Conservation (phyloP, 148 eudicot species). For the Agrostemma githago region DNA sequence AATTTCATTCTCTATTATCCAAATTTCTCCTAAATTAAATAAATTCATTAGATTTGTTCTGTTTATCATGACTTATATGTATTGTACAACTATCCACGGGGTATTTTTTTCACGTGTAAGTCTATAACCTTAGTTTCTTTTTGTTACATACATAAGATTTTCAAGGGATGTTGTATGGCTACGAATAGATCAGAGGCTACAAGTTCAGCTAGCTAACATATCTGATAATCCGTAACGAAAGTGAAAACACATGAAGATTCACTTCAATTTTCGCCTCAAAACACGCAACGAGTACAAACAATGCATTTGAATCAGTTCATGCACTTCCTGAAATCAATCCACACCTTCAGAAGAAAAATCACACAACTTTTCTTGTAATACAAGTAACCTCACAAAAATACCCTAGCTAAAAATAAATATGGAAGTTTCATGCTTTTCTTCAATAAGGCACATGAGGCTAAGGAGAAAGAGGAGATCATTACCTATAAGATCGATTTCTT, state of each 20-base stretch:
- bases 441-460: slow-evolving; percentile 43
- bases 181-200: no score
- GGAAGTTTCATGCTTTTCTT: slow-evolving; percentile 61
- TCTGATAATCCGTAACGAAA: not conserved
- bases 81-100: slow-evolving; percentile 6
- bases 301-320: slow-evolving; percentile 76
- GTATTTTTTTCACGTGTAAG: slow-evolving; percentile 5
- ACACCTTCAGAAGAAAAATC: slow-evolving; percentile 56
- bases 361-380: not conserved
- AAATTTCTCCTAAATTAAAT: not conserved
- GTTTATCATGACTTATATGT: not conserved
- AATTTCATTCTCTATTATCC: no score
- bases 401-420: slow-evolving; percentile 21
- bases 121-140: not conserved
- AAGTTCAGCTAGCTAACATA: not conserved
- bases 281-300: slow-evolving; percentile 15
- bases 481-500: slow-evolving; percentile 35
- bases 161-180: not conserved
- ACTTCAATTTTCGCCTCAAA: not conserved
- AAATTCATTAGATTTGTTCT: not conserved
- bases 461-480: slow-evolving; percentile 40
- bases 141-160: not conserved
- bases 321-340: slow-evolving; percentile 69
- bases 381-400: not conserved
- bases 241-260: slow-evolving; percentile 15